Evolutionary conservation across 805 yeast genomes (phyloP).

Genomic region (Torulaspora gathmanii): DNA sequence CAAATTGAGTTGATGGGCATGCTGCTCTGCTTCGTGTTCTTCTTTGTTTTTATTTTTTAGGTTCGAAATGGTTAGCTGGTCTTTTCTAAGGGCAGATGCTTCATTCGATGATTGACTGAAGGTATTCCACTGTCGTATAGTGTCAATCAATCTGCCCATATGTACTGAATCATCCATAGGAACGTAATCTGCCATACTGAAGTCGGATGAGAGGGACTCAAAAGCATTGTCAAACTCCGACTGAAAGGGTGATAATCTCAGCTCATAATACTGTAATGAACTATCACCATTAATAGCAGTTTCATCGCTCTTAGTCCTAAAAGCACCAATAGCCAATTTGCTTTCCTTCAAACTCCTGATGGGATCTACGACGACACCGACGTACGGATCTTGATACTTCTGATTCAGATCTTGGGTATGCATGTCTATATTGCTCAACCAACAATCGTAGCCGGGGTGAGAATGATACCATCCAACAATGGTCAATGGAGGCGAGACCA

Average conservation of each 20-base stretch:
- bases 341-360: conserved; percentile 58
- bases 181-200: conserved; percentile 10
- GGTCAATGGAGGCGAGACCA: conserved; percentile 48
- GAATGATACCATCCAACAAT: conserved; percentile 98
- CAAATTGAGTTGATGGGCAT: conserved; percentile 6
- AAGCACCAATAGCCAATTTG: conserved; percentile 80
- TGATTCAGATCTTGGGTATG: conserved; percentile 83
- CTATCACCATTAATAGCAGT: neutral
- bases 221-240: conserved; percentile 21
- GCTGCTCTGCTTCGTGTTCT: neutral
- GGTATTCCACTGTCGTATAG: conserved; percentile 25
- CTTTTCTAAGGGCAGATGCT: conserved; percentile 2
- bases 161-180: conserved; percentile 10
- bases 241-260: conserved; percentile 20
- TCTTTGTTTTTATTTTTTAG: neutral
- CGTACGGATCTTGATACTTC: conserved; percentile 83
- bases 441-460: conserved; percentile 97
- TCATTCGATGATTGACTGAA: conserved; percentile 13
- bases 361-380: conserved; percentile 87
- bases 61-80: neutral
- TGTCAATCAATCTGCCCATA: conserved; percentile 22
- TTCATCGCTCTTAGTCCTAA: conserved; percentile 54
- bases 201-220: conserved; percentile 10
- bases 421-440: conserved; percentile 92
- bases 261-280: conserved; percentile 20